Evolutionary conservation across 106 monocot species (phyloP).

Genomic region (Dendrobium officinale): DNA sequence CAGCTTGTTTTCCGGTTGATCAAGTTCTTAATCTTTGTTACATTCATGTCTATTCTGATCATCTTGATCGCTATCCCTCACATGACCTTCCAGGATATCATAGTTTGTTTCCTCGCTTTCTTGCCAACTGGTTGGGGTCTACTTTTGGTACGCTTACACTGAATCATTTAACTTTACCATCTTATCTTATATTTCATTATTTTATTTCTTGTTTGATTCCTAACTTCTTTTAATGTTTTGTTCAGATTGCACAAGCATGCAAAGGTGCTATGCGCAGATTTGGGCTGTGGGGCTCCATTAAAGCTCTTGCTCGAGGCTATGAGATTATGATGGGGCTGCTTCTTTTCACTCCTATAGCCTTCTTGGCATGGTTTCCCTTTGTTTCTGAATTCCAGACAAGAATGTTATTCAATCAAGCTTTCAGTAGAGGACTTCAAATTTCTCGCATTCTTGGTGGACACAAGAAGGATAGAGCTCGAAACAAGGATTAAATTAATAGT

Average conservation of each 20-base stretch:
- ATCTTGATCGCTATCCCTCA: constrained; percentile 58
- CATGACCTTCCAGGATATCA: constrained; percentile 69
- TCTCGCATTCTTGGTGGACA: constrained; percentile 95
- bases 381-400: constrained; percentile 93
- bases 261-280: constrained; percentile 32
- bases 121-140: constrained; percentile 93
- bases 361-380: constrained; percentile 94
- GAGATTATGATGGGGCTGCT: constrained; percentile 87
- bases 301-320: constrained; percentile 77
- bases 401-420: constrained; percentile 95
- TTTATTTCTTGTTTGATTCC: neutral
- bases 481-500: constrained; percentile 15
- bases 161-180: neutral
- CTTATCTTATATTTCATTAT: neutral
- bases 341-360: constrained; percentile 75
- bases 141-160: constrained; percentile 48
- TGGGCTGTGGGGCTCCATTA: constrained; percentile 66
- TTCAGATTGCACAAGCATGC: constrained; percentile 82
- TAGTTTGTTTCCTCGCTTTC: constrained; percentile 81
- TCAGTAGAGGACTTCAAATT: constrained; percentile 92
- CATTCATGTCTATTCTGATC: constrained; percentile 61
- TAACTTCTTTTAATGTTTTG: neutral
- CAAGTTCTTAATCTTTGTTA: constrained; percentile 78
- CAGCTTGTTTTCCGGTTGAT: constrained; percentile 91
- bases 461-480: constrained; percentile 52